phyloP scores from a whole-genome alignment of 169 alveolate species.

The Cryptosporidium felis region DNA sequence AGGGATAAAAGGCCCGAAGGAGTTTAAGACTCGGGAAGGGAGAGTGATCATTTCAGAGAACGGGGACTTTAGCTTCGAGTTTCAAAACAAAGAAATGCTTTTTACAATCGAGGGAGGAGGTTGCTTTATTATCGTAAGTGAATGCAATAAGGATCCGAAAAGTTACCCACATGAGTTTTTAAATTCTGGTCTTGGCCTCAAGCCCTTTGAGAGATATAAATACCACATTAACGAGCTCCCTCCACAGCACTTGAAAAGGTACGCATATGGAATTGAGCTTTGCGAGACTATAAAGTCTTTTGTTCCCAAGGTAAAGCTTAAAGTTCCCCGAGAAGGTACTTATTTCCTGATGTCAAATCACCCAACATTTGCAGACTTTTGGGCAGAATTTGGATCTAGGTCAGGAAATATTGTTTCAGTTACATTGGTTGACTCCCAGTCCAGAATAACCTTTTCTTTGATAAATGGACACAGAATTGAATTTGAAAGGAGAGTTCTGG shows the following conservation, averaged over 20 bases:
- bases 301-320: slow-evolving; percentile 45
- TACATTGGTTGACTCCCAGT: neutral
- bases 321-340: slow-evolving; percentile 15
- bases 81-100: neutral
- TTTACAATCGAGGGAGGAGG: slow-evolving; percentile 65
- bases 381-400: neutral
- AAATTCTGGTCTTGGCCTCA: neutral
- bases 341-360: slow-evolving; percentile 56
- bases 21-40: slow-evolving; percentile 33
- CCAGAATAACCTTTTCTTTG: neutral
- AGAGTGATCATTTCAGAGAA: slow-evolving; percentile 7
- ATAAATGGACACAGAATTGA: neutral
- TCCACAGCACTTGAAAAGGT: slow-evolving; percentile 10
- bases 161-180: neutral
- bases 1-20: slow-evolving; percentile 58
- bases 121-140: slow-evolving; percentile 16
- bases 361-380: slow-evolving; percentile 13
- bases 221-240: slow-evolving; percentile 34
- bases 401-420: neutral
- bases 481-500: neutral
- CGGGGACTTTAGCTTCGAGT: slow-evolving; percentile 67
- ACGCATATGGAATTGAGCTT: slow-evolving; percentile 14
- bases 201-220: neutral
- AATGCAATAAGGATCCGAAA: neutral
- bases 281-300: slow-evolving; percentile 45